These are phyloP conservation scores for Pogostemon cablin DNA, from an alignment of 257 asterid genomes.

Conservation along the genomic window DNA sequence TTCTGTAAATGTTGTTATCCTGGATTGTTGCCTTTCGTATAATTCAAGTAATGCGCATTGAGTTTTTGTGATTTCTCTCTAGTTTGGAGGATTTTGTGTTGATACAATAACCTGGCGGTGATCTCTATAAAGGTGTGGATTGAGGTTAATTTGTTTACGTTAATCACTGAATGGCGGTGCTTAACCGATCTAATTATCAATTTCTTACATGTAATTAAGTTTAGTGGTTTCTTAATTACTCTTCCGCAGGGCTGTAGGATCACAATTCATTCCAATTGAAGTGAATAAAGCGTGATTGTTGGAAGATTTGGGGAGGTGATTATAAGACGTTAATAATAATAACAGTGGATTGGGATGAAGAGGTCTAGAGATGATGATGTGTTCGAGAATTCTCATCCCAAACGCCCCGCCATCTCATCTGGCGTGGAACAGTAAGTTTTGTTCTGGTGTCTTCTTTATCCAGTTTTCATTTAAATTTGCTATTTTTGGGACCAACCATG, in stretches of 20 bases:
- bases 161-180: constrained; percentile 39
- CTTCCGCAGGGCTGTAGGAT: constrained; percentile 45
- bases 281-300: constrained; percentile 47
- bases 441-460: background rate
- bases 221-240: constrained; percentile 38
- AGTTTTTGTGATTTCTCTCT: constrained; percentile 31
- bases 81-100: constrained; percentile 38
- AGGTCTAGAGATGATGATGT: constrained; percentile 65
- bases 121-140: constrained; percentile 53
- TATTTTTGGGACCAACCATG: constrained; percentile 11
- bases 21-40: constrained; percentile 26
- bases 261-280: constrained; percentile 39
- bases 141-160: constrained; percentile 34
- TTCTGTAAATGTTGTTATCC: background rate
- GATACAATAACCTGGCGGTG: constrained; percentile 44
- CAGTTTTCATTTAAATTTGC: background rate
- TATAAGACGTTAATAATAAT: background rate
- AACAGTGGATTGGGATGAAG: constrained; percentile 55
- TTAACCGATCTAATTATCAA: constrained; percentile 53
- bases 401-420: constrained; percentile 57
- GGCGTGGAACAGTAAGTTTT: constrained; percentile 63
- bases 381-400: constrained; percentile 52
- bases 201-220: constrained; percentile 34
- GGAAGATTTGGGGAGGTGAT: constrained; percentile 31
- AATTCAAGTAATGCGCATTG: constrained; percentile 59